Evolutionary conservation across 148 eudicot genomes (phyloP), one percentile per base, ranked within the genome.

Genomic region (Arctostaphylos glauca): DNA sequence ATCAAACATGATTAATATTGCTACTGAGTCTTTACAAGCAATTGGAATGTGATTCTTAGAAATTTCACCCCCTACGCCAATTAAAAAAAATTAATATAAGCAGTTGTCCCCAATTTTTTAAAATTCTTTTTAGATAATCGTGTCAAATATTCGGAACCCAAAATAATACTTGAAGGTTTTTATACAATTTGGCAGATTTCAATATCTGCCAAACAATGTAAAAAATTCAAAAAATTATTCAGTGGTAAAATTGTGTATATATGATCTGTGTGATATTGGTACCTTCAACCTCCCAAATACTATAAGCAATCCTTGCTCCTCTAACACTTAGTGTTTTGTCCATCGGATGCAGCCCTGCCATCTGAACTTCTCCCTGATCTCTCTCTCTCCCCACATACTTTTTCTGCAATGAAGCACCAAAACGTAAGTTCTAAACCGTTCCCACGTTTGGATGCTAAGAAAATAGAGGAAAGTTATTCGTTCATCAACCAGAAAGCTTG

Each of bases 1-100:
- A 89, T 92, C 93, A 84, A 92, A 92, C 95, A 92, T 91, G 89
- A 92, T 87, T 49, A 92, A 78, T n/a, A 92, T 85, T 43, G 95
- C 93, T 18, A 92, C 95, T 0, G 93, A 88, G 86, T 90, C 94
- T 82, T 87, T 86, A 44, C 94, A 92, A 21, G 92, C 90, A 54
- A 74, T 78, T 73, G 94, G 90, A 25, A 92, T 75, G 62, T 86
- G 81, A 78, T 83, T 82, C 73, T 84, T 84, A 18, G 87, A 86
- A 60, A 67, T 76, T 16, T 56, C 82, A 46, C 86, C 89, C 76
- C 92, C 92, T 91, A 58, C 77, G 80, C 50, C 77, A 81, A 81
- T 56, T 25, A 55, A 73, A 18, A 70, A 73, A 18, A 70, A 38
- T 43, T 15, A 6, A 14, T 0, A 41, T 70, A 14, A 38, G 18